Conservation (phyloP, 1,139 yeast genomes). For the Nakaseomyces kungkrabaensis region DNA sequence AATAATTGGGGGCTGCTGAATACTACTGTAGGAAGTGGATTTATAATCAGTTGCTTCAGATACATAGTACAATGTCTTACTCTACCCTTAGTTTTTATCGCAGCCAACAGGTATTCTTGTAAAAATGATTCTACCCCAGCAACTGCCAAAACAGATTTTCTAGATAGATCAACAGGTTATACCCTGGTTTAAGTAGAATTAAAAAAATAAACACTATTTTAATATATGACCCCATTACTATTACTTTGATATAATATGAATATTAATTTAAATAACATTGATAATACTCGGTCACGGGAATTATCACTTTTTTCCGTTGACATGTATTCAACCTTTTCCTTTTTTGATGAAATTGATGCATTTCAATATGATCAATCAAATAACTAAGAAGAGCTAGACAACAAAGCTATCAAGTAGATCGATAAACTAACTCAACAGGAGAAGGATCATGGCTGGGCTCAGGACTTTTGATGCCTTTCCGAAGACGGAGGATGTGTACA, state of each 20-base stretch:
- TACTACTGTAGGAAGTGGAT: conserved; percentile 17
- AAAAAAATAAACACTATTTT: too few species aligned
- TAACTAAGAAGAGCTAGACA: too few species aligned
- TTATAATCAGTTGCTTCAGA: conserved; percentile 14
- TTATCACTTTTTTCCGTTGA: neutral
- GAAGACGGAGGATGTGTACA: conserved; percentile 69
- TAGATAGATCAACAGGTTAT: neutral
- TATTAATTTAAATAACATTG: too few species aligned
- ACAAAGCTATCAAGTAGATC: too few species aligned
- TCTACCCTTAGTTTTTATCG: conserved; percentile 10
- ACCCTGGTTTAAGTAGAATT: neutral
- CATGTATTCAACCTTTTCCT: too few species aligned
- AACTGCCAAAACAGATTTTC: neutral
- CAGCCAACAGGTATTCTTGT: conserved; percentile 10
- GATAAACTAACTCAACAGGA: neutral
- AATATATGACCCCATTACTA: too few species aligned
- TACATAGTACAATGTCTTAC: conserved; percentile 12
- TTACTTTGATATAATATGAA: too few species aligned
- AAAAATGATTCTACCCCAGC: neutral
- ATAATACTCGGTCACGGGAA: neutral
- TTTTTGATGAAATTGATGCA: too few species aligned
- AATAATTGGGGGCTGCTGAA: conserved; percentile 16
- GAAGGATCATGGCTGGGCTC: conserved; percentile 29
- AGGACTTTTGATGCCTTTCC: conserved; percentile 85
- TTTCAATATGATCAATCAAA: too few species aligned